phyloP scores from a whole-genome alignment of 345 rosid species.

The Dipteronia sinensis region DNA sequence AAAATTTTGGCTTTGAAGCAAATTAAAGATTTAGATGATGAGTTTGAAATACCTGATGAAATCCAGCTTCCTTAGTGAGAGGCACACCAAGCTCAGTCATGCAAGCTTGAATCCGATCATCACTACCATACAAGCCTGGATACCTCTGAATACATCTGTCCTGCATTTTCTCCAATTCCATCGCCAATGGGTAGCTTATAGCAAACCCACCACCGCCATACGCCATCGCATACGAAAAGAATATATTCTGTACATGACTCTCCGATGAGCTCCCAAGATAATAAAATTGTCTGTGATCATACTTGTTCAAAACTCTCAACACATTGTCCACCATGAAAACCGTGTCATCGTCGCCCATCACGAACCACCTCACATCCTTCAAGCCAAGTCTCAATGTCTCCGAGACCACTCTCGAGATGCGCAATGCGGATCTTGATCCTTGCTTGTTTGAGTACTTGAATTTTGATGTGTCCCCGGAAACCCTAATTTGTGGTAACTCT shows the following conservation, averaged over 20 bases:
- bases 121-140: conserved; percentile 80
- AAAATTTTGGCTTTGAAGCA: not conserved
- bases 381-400: conserved; percentile 66
- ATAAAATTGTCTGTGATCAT: conserved; percentile 66
- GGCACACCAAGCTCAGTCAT: conserved; percentile 88
- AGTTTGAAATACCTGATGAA: conserved; percentile 65
- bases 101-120: conserved; percentile 83
- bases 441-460: conserved; percentile 68
- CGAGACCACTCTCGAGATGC: conserved; percentile 76
- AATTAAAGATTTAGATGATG: too few species aligned
- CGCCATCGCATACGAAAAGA: conserved; percentile 76
- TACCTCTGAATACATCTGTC: conserved; percentile 77
- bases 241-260: conserved; percentile 78
- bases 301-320: conserved; percentile 57
- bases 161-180: conserved; percentile 69
- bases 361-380: conserved; percentile 77
- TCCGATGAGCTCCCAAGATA: conserved; percentile 82
- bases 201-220: conserved; percentile 91
- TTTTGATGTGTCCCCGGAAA: conserved; percentile 61
- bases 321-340: conserved; percentile 70
- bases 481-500: conserved; percentile 59
- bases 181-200: conserved; percentile 73
- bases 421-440: conserved; percentile 70
- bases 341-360: conserved; percentile 88
- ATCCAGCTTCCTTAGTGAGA: conserved; percentile 73